Percentiles rank a stretch among this genome's conserved stretches.
Evolutionary conservation across 352 stramenopile species (phyloP).

Genomic region (Phytopythium mirpurense): DNA sequence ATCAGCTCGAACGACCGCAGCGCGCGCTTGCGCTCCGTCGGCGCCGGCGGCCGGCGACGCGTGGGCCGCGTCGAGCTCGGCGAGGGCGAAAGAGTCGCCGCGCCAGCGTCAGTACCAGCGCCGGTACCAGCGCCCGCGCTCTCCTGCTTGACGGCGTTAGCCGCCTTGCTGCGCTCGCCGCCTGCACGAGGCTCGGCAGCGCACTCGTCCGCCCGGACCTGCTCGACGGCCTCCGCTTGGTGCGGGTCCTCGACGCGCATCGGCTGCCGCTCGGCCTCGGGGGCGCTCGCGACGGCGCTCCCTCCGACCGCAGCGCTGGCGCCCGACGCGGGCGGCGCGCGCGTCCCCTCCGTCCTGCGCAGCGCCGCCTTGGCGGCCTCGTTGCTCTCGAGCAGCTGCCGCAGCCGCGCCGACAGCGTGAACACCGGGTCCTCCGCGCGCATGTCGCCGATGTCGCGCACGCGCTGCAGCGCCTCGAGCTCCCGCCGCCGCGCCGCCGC

Average conservation of each 20-base stretch:
- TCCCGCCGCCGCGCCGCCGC: not conserved
- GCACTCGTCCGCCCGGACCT: not conserved
- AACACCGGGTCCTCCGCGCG: slow-evolving; percentile 57
- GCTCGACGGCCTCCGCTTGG: not conserved
- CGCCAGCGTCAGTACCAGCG: not conserved
- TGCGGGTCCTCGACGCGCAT: not conserved
- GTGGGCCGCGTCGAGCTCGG: not conserved
- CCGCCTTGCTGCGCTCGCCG: not conserved
- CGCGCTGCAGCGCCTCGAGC: slow-evolving; percentile 34
- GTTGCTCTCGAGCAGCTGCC: slow-evolving; percentile 39
- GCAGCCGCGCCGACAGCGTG: slow-evolving; percentile 23
- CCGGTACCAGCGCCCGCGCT: not conserved
- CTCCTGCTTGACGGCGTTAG: not conserved
- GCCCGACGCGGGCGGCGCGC: too few relatives aligned
- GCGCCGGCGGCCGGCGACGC: not conserved
- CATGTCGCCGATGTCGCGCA: slow-evolving; percentile 62
- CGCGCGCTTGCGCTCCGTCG: slow-evolving; percentile 15
- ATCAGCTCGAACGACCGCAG: slow-evolving; percentile 65
- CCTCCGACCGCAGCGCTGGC: too few relatives aligned
- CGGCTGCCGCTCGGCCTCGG: not conserved
- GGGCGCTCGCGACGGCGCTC: not conserved
- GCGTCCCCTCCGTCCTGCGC: not conserved
- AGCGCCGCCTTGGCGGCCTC: slow-evolving; percentile 7
- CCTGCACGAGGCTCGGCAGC: not conserved
- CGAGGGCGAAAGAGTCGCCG: not conserved